Base-by-base conservation (phyloP, 768 basidiomycete species). In the Austroboletus eburneus region DNA sequence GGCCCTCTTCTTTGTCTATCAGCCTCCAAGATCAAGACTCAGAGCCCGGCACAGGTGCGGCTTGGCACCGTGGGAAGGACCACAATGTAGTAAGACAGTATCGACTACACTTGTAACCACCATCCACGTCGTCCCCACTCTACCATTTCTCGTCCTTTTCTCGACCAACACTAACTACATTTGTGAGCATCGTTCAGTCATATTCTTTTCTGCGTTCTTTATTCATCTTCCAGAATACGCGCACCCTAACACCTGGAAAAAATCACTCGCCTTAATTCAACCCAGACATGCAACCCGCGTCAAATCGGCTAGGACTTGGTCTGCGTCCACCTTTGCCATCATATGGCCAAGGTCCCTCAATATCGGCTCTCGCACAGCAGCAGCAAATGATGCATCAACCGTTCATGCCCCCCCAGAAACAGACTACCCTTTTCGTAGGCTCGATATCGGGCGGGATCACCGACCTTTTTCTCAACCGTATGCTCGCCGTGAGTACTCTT, bases 361-460 rank as follows among this genome's bases (percentile, higher is more conserved):
- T 91, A 63, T 84, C 83, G 67, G 85, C 88, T 72, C 85, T 91
- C 66, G 87, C 89, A 74, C 82, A 86, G 75, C 87, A 90, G 75
- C 85, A 89, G 55, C 83, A 79, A 56, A 66, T 70, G 65, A 60
- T 67, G 46, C 67, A 79, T 55, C 81, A 81, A 66, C 77, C 81
- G 33, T 85, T 79, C 20, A 74, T 78, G 45, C 80, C 81, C 4
- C 81, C 82, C n/a, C 83, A 82, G 54, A 92, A 85, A 57, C 76
- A 80, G 50, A 80, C 84, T 0, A 81, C 80, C 0, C 73, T 95
- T 3, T 97, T 96, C 57, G 83, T 97, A n/a, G 93, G 93, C 9
- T 89, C 91, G 50, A 97, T 97, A 67, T 91, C 93, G 5, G 89
- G 90, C 25, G 93, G 93, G 5, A 91, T 96, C 58, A 85, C 84